Conservation (phyloP, 1,139 yeast species). For the Nadsonia commutata region DNA sequence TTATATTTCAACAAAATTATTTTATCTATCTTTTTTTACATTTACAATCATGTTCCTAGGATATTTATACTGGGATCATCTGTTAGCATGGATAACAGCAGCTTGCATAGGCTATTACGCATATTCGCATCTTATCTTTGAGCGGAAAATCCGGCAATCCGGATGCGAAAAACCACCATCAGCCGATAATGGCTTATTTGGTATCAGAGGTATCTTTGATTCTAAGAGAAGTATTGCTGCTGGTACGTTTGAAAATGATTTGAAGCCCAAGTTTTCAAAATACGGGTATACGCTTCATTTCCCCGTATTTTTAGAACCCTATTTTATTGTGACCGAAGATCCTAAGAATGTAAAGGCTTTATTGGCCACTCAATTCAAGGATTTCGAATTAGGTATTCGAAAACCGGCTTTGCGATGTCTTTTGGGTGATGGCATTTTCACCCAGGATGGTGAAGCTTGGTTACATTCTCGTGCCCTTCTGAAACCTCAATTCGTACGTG, state of each 20-base stretch:
- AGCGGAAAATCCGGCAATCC: background rate
- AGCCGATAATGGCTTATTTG: background rate
- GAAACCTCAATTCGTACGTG: constrained; percentile 41
- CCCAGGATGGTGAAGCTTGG: constrained; percentile 41
- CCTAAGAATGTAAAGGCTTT: constrained; percentile 31
- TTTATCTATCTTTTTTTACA: no score
- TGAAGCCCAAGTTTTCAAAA: background rate
- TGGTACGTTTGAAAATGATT: background rate
- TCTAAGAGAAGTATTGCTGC: background rate
- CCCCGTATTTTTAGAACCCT: background rate
- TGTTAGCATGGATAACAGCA: no score
- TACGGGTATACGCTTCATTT: background rate
- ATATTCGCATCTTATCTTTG: background rate
- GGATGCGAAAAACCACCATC: background rate
- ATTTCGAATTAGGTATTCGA: constrained; percentile 36
- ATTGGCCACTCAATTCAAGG: constrained; percentile 30
- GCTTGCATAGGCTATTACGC: no score
- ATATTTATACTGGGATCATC: no score
- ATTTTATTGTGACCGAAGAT: constrained; percentile 25
- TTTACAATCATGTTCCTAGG: no score
- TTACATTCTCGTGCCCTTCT: constrained; percentile 41
- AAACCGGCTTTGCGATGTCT: constrained; percentile 29
- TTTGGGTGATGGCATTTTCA: constrained; percentile 42
- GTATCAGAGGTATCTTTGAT: background rate
- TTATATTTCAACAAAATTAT: no score